Base-by-base conservation (phyloP, 1,284 basidiomycete species). In the Puccinia horiana region DNA sequence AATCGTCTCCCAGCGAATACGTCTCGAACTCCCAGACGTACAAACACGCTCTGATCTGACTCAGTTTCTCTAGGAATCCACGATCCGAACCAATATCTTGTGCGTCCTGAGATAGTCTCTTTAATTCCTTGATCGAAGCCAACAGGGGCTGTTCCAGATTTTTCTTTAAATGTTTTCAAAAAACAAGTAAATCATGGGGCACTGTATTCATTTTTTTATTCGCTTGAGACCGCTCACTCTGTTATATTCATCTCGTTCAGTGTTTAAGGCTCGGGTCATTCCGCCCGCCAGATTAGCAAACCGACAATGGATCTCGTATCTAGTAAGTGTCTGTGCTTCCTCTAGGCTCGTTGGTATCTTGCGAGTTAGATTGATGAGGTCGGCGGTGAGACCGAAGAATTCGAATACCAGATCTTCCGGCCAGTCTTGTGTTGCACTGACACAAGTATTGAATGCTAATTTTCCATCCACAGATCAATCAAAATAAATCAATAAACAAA, bases 1-100 rank as follows among this genome's bases (percentile, higher is more conserved):
- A 76, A 56, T 76, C 63, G 72, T 82, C 29, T 16, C 49, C 58
- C 26, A 67, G 20, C 9, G 52, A 52, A 70, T 67, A 76, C 2
- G 35, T 65, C 54, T 82, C 81, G 37, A 82, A 82, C 35, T 82
- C 81, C 81, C 81, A 82, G 32, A 82, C 81, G 72, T 47, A 82
- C n/a, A 82, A 40, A 76, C 81, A 82, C 40, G 81, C 44, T 44
- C 65, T 67, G 26, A 82, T 82, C 37, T 61, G 56, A 20, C 6
- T 40, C 18, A 76, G 54, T 42, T 82, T 76, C 40, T 82, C 72
- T 4, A 37, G 56, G 26, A 44, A 56, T 23, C 2, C 32, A 70
- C 16, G 29, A 67, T 76, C 72, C 20, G 61, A 67, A 58, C 18
- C 23, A 56, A 40, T 56, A 12, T 76, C 65, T 67, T 76, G 70